Conservation (phyloP, 129 eudicot species). For the Mikania micrantha region DNA sequence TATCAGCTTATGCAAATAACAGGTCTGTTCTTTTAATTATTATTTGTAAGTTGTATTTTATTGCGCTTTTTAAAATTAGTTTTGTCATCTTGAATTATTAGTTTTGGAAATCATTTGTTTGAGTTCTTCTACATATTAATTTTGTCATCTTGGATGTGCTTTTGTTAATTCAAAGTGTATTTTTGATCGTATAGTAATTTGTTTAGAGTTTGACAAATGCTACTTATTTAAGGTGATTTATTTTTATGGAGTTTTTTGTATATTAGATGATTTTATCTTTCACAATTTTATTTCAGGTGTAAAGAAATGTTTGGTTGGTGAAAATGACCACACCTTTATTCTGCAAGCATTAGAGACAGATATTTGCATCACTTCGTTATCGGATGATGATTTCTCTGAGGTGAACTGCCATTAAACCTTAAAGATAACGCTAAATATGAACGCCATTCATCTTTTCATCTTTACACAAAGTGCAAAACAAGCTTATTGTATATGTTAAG, state of each 20-base stretch:
- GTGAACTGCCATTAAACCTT: constrained; percentile 20
- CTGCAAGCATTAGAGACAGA: constrained; percentile 46
- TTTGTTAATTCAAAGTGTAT: no score
- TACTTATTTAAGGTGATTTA: background rate
- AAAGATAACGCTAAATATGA: background rate
- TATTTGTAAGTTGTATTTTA: background rate
- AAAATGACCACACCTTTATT: constrained; percentile 12
- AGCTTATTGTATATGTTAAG: background rate
- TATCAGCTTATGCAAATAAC: constrained; percentile 64
- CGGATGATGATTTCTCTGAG: constrained; percentile 64
- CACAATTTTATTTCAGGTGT: constrained; percentile 37
- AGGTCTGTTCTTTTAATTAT: constrained; percentile 33
- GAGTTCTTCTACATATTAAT: no score
- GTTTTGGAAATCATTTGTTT: background rate
- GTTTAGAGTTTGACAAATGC: background rate
- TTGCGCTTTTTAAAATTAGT: background rate
- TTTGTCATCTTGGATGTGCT: no score
- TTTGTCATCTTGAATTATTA: background rate
- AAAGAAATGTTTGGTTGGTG: constrained; percentile 25
- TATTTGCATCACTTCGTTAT: constrained; percentile 36
- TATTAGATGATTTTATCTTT: background rate
- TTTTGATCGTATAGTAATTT: background rate
- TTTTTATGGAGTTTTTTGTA: background rate
- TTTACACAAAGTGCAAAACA: background rate
- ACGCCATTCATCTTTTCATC: background rate